Evolutionary conservation across 352 stramenopile species (phyloP), one percentile per base, ranked within the genome.

Genomic region (Halophytophthora polymorphica): DNA sequence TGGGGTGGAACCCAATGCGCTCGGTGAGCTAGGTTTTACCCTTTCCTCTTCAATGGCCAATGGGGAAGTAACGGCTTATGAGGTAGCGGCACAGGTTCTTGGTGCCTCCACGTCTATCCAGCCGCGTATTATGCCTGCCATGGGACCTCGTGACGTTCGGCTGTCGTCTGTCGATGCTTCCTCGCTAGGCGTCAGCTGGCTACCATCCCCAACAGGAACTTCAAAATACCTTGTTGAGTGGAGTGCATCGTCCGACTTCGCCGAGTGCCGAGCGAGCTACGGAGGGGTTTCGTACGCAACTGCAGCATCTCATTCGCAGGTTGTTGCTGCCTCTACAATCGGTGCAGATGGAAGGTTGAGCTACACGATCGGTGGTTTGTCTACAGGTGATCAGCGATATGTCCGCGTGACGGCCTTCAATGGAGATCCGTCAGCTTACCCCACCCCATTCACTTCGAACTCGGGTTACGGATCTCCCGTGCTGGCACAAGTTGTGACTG

Each of bases 331-430:
- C 7, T 48, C n/a, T 11, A 51, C 0, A 10, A 41, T 90, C 1
- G 21, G 46, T 1, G 54, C 46, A 8, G 54, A 47, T 11, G 69
- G 6, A 12, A 54, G 23, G 50, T 13, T 66, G 2, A 61, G 60
- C 5, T 95, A 97, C 65, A 84, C 82, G 4, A 96, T 98, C 46
- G 46, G 65, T 6, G 81, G 77, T 14, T 72, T 98, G 31, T 62
- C 69, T 1, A 81, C 85, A 8, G 91, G 79, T 6, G 73, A 83
- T 2, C 45, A 72, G 8, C 97, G 98, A 55, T 95, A 79, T 41
- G 81, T 98, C 5, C 80, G 88, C 2, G 91, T 98, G 2, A 87
- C 84, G 1, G 80, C 90, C 14, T 87, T 83, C 58, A 98, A 97
- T 47, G 82, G 85, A n/a, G 63, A 91, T 17, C 13, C 77, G 3